A percentile compares a stretch with the other conserved stretches of the same genome.
Evolutionary conservation across 2,329 filamentous ascomycete species (phyloP).

Genomic region (Diaporthe ilicicola): DNA sequence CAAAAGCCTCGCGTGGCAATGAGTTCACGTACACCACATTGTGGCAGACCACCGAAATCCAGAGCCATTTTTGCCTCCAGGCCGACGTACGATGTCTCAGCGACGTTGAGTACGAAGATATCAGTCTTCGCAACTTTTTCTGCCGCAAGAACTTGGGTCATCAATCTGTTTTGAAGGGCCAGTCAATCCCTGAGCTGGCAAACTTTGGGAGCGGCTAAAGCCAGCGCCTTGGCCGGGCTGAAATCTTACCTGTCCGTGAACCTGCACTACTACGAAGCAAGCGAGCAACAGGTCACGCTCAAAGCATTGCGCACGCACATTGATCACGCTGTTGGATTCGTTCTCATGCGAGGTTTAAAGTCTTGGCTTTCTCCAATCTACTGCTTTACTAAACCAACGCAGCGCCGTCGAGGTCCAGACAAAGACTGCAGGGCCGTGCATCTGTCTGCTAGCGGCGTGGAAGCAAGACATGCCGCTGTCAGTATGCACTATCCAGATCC

Average conservation of each 20-base stretch:
- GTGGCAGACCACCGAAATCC: background rate
- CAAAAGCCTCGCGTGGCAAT: too few species aligned
- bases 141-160: background rate
- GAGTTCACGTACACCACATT: conserved; percentile 4
- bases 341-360: background rate
- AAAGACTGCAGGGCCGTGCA: conserved; percentile 14
- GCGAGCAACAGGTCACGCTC: background rate
- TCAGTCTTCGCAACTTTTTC: background rate
- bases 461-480: background rate
- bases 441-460: background rate
- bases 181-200: too few species aligned
- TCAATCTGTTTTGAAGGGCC: background rate
- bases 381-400: background rate
- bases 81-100: background rate
- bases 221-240: background rate
- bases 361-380: background rate
- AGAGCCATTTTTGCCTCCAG: background rate
- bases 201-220: background rate
- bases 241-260: background rate
- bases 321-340: background rate
- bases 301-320: background rate
- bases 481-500: background rate
- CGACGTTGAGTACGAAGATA: background rate
- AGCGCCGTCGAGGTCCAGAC: conserved; percentile 8
- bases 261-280: background rate